phyloP scores from a whole-genome alignment of 441 rosid genomes.

The Dalechampia spathulata region DNA sequence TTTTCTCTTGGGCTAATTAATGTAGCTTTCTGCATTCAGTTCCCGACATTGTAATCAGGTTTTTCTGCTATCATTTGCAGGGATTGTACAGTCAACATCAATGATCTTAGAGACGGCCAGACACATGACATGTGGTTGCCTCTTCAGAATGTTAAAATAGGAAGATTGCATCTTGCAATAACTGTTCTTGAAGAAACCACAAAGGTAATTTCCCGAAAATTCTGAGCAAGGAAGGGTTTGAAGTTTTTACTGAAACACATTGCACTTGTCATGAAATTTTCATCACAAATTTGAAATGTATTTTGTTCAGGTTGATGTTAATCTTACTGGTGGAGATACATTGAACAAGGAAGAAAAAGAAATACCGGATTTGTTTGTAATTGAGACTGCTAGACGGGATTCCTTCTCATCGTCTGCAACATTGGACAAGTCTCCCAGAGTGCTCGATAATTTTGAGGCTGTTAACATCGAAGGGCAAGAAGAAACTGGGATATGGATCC shows the following conservation, averaged over 20 bases:
- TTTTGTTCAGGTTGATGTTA: constrained; percentile 31
- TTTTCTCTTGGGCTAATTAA: background rate
- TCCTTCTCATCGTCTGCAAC: constrained; percentile 41
- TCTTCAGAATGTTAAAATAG: constrained; percentile 69
- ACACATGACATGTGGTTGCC: constrained; percentile 83
- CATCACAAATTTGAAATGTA: background rate
- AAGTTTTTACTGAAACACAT: too few species aligned
- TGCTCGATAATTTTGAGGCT: constrained; percentile 63
- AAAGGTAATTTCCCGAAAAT: constrained; percentile 34
- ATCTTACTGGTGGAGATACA: constrained; percentile 27
- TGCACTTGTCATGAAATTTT: background rate
- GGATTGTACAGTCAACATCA: constrained; percentile 55
- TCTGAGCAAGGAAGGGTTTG: background rate
- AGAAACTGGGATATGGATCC: constrained; percentile 77
- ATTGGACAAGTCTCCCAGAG: constrained; percentile 42
- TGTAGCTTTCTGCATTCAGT: background rate
- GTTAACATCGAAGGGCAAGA: constrained; percentile 71
- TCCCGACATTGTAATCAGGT: background rate
- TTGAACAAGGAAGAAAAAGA: constrained; percentile 34
- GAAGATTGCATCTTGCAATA: constrained; percentile 78
- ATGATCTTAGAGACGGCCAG: constrained; percentile 55
- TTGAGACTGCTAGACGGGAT: constrained; percentile 25
- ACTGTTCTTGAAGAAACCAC: constrained; percentile 46
- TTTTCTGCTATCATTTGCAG: constrained; percentile 24
- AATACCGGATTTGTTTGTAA: constrained; percentile 32